Base-by-base conservation (phyloP, 768 basidiomycete genomes). In the Imleria badia region DNA sequence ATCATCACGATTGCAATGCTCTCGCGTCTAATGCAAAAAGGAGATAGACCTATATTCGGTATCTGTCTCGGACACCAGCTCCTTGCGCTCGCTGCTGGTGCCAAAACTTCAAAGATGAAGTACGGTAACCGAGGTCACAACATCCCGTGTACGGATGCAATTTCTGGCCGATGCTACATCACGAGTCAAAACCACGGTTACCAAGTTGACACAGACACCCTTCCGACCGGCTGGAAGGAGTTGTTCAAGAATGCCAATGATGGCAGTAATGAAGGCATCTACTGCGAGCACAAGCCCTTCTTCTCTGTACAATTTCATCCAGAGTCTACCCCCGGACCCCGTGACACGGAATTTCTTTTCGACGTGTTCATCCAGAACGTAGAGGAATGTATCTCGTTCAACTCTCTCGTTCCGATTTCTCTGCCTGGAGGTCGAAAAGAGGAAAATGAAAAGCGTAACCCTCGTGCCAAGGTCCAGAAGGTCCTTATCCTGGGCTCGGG, bases 281-380 rank as follows among this genome's bases (percentile, higher is more conserved):
- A 93, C 74, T 95, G 84, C 73, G 85, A 88, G 57, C 82, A 86
- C 69, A 91, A 91, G 60, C 96, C 97, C 0, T 97, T 91, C 79
- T 98, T 99, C 74, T 98, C 96, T 20, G 96, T 98, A 19, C 97
- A 99, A 70, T 99, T 99, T 81, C 97, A 99, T 71, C 97, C 97
- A 22, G 97, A 99, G 72, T 93, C 91, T 30, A 92, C 91, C 3
- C 95, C 94, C 12, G 97, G 97, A 23, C 97, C 97, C 20, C 85
- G 94, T 52, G 97, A 99, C 68, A 99, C 97, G 48, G 97, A 98
- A 72, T 99, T 98, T 76, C 80, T 99, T 56, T 99, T 99, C 71
- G 95, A 98, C 56, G 94, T 95, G 31, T 99, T 99, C 81, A 84
- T 98, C 65, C 84, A 87, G 70, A 91, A 89, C 65, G 81, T 98